Conservation (phyloP, 176 grass and related monocot genomes). For the Oryza officinalis region DNA sequence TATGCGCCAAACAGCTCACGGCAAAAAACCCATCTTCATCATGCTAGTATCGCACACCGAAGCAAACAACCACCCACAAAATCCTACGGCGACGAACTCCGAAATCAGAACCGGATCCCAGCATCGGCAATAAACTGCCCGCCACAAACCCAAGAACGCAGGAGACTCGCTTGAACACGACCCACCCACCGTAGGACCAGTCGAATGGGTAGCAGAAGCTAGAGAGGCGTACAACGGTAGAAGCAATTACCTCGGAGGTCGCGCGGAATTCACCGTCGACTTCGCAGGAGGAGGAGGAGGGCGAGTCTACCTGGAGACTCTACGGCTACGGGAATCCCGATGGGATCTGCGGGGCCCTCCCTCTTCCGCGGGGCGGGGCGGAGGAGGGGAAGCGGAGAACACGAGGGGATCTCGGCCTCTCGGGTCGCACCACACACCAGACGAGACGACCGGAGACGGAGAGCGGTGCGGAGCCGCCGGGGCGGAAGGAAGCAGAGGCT, state of each 20-base stretch:
- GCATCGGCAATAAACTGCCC: background rate
- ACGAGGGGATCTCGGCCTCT: constrained; percentile 25
- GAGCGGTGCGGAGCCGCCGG: constrained; percentile 28
- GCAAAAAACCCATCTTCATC: background rate
- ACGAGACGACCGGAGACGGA: background rate
- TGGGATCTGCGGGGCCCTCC: constrained; percentile 41
- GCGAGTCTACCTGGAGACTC: background rate
- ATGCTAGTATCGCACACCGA: background rate
- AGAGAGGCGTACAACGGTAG: background rate
- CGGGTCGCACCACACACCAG: constrained; percentile 34
- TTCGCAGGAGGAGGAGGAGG: background rate
- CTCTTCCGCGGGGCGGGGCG: background rate
- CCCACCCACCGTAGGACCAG: background rate
- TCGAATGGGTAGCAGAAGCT: background rate
- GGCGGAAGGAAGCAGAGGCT: background rate
- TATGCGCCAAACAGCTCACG: constrained; percentile 5
- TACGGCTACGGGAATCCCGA: constrained; percentile 39
- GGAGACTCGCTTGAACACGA: background rate
- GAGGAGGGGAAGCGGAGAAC: background rate
- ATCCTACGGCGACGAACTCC: background rate
- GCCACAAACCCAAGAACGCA: too few relatives aligned
- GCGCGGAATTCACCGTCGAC: background rate
- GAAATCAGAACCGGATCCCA: background rate
- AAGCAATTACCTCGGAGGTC: background rate
- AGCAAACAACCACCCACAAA: background rate